Conservation (phyloP, 805 yeast genomes). For the Scheffersomyces lignosus region DNA sequence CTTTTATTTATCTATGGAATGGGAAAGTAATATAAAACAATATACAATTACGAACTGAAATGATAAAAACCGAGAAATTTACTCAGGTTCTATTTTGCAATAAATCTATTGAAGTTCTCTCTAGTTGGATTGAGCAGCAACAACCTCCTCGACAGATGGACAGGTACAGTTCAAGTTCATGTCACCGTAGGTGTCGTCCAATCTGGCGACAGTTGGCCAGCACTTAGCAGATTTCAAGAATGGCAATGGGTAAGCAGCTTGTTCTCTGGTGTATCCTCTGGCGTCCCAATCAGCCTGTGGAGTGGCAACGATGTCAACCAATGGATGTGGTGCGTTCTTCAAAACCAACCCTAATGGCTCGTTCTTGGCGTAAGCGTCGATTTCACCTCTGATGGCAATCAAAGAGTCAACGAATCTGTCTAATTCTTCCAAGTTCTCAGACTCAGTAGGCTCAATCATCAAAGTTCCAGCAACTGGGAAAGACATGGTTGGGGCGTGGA, state of each 20-base stretch:
- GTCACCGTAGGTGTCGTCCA: constrained; percentile 95
- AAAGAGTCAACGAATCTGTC: constrained; percentile 89
- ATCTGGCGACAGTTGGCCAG: constrained; percentile 94
- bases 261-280: constrained; percentile 88
- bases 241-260: constrained; percentile 91
- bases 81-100: too few relatives aligned
- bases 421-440: constrained; percentile 83
- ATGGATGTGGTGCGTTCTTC: constrained; percentile 90
- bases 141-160: constrained; percentile 79
- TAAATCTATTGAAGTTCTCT: too few relatives aligned
- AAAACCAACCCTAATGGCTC: constrained; percentile 67
- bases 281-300: constrained; percentile 67
- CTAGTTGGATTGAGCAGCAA: constrained; percentile 29
- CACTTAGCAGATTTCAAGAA: constrained; percentile 72
- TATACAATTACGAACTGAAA: too few relatives aligned
- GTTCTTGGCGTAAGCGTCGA: constrained; percentile 67
- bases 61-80: too few relatives aligned
- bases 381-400: constrained; percentile 80
- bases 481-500: constrained; percentile 98
- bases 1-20: too few relatives aligned
- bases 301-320: constrained; percentile 69
- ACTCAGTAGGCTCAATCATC: constrained; percentile 98
- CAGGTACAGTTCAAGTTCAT: constrained; percentile 91
- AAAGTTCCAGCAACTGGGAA: constrained; percentile 98
- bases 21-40: too few relatives aligned